Evolutionary conservation across 176 grass and related monocot genomes (phyloP).

Genomic region (Triticum turgidum): DNA sequence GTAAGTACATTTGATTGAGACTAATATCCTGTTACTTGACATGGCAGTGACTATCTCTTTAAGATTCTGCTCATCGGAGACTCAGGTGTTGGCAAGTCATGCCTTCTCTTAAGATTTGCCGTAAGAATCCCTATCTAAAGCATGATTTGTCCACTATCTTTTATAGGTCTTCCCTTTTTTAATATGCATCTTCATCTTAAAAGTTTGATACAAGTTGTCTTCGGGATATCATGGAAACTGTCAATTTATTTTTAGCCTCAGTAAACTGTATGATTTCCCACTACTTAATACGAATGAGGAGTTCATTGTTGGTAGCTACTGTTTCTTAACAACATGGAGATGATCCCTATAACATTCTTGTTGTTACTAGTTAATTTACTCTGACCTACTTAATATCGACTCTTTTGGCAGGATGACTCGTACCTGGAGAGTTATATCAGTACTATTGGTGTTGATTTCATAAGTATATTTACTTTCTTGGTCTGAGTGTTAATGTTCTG

Average conservation of each 20-base stretch:
- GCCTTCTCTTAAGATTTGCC: constrained; percentile 73
- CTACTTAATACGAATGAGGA: neutral
- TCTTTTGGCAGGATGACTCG: constrained; percentile 63
- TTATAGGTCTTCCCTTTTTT: neutral
- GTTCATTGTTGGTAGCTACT: neutral
- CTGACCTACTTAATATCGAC: neutral
- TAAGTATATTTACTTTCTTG: constrained; percentile 30
- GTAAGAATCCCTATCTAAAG: constrained; percentile 37
- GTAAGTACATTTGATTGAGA: neutral
- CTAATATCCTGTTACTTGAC: constrained; percentile 18
- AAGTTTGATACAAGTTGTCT: neutral
- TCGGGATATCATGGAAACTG: neutral
- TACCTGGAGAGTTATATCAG: constrained; percentile 92
- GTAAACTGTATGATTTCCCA: neutral
- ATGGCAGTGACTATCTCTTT: constrained; percentile 69
- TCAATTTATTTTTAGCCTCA: neutral
- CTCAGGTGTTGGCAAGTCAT: constrained; percentile 79
- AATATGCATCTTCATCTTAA: neutral
- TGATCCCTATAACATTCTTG: neutral
- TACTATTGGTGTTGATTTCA: constrained; percentile 60
- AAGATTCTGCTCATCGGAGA: constrained; percentile 82
- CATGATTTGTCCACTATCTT: neutral
- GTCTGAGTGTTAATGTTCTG: neutral
- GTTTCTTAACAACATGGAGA: neutral
- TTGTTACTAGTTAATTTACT: neutral